phyloP scores from a whole-genome alignment of 345 rosid species.

The Luvunga scandens region DNA sequence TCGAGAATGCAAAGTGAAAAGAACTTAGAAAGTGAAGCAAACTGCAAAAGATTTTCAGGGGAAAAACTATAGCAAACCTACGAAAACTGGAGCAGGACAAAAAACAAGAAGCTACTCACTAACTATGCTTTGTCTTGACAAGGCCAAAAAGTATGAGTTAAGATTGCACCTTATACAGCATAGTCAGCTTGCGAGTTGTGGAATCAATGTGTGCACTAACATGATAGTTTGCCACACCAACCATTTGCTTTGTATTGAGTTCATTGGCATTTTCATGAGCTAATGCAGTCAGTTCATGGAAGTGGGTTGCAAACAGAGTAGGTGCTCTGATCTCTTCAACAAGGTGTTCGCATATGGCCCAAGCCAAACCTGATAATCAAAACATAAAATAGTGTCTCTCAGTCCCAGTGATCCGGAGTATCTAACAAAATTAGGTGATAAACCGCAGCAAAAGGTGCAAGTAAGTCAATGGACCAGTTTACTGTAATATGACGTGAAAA shows the following conservation, averaged over 20 bases:
- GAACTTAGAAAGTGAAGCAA: background rate
- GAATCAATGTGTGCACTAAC: constrained; percentile 96
- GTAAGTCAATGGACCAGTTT: background rate
- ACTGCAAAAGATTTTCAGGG: background rate
- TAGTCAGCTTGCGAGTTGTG: constrained; percentile 79
- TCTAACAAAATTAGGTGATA: constrained; percentile 1
- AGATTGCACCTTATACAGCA: constrained; percentile 72
- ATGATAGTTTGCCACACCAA: constrained; percentile 88
- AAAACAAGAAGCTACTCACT: background rate
- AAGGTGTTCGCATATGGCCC: constrained; percentile 99
- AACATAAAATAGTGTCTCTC: background rate
- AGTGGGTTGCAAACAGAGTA: constrained; percentile 92
- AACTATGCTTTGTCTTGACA: background rate
- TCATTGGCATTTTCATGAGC: constrained; percentile 54
- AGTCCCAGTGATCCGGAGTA: background rate
- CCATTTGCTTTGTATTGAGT: constrained; percentile 38
- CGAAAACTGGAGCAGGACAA: background rate
- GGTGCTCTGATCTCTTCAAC: constrained; percentile 89
- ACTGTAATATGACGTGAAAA: background rate
- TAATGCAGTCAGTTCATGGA: constrained; percentile 94
- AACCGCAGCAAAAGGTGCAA: background rate
- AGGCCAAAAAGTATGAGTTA: background rate
- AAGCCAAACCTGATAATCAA: constrained; percentile 71
- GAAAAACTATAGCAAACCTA: background rate
- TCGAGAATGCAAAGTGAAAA: background rate